Base-by-base conservation (phyloP, 176 grass and related monocot species). In the Cenchrus fungigraminus region DNA sequence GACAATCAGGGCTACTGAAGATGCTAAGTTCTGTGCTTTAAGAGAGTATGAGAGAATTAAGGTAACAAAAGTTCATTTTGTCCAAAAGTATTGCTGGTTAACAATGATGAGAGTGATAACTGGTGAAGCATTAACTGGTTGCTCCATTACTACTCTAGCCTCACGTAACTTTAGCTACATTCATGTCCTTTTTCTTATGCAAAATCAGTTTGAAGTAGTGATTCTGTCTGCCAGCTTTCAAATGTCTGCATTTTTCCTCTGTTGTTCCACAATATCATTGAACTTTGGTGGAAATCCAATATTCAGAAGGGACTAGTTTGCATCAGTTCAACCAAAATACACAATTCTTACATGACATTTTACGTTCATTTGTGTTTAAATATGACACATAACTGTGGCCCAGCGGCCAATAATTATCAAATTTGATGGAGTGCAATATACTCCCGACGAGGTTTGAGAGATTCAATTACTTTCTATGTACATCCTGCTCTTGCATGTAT, bases 11-110 rank as follows among this genome's bases (percentile, higher is more conserved):
- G 88, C 79, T 87, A 96, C 97, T 67, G 93, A 99, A 87, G 90
- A 88, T 88, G 93, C 97, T 51, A 99, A 94, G 82, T 92, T 79
- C 60, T 96, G 97, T 60, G 91, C 97, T 5, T 70, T 96, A 77
- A 94, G 86, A 83, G 93, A 99, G 78, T 99, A 99, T 22, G 90
- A 94, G 64, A 99, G 93, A 82, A 99, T 99, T 63, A 99, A 99
- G 93, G 97, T 99, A 91, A 87, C 40, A 12, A 49, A 58, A 64
- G 71, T 65, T 34, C 9, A 17, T 61, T 79, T 37, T 79, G 25
- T 43, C 53, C 10, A 83, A 82, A 83, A 59, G 12, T 60, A 44
- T 52, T 58, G 32, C 37, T 73, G 16, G 25, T 58, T 76, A 42
- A 55, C 54, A 31, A 61, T 75, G 54, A 28, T 45, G 22, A 54